Conservation (phyloP, 129 eudicot species). For the Dittrichia graveolens region DNA sequence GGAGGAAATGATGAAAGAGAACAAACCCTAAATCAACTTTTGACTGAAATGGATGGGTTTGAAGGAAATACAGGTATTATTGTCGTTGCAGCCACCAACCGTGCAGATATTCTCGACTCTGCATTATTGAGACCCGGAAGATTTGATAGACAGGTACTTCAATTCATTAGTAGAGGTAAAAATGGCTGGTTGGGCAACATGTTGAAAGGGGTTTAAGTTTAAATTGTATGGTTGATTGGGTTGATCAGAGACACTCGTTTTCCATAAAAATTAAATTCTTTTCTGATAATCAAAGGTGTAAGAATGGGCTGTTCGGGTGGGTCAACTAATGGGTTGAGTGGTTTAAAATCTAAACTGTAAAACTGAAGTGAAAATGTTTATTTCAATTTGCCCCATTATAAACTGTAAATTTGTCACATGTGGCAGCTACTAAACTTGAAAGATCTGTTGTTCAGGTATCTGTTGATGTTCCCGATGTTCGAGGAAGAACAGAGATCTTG, state of each 20-base stretch:
- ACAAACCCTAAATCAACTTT: conserved; percentile 92
- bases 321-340: neutral
- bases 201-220: neutral
- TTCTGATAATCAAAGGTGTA: neutral
- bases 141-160: conserved; percentile 89
- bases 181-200: neutral
- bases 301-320: no score
- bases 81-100: conserved; percentile 95
- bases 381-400: neutral
- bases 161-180: neutral
- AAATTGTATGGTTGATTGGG: neutral
- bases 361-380: neutral
- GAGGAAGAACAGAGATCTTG: conserved; percentile 90
- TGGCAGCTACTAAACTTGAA: conserved; percentile 23
- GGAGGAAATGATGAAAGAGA: conserved; percentile 98
- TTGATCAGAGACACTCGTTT: neutral
- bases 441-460: conserved; percentile 51
- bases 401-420: neutral
- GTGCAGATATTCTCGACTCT: conserved; percentile 93
- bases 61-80: conserved; percentile 92
- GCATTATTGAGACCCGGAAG: conserved; percentile 96
- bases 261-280: neutral
- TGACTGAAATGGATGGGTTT: conserved; percentile 98
- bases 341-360: neutral
- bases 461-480: conserved; percentile 90